Conservation (phyloP, 805 yeast genomes). For the Schizosaccharomyces cryophilus region DNA sequence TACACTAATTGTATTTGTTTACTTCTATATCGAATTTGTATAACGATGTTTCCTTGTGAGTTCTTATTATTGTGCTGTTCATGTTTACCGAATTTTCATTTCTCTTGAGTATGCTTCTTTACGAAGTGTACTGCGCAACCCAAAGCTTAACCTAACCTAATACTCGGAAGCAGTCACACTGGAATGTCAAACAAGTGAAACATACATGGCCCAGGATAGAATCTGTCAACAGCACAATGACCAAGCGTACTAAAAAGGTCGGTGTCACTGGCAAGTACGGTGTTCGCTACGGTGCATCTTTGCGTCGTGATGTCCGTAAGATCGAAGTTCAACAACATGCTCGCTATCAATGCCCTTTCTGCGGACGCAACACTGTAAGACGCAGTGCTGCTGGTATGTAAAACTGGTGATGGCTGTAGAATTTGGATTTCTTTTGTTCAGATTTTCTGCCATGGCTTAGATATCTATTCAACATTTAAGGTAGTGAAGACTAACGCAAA, state of each 20-base stretch:
- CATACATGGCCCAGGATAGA: neutral
- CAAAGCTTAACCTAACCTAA: neutral
- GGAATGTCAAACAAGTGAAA: neutral
- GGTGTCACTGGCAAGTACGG: conserved; percentile 99
- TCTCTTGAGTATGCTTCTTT: too few relatives aligned
- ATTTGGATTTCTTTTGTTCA: too few relatives aligned
- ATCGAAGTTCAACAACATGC: conserved; percentile 97
- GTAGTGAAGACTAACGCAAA: neutral
- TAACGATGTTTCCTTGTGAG: too few relatives aligned
- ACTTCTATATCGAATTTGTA: too few relatives aligned
- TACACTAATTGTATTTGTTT: too few relatives aligned
- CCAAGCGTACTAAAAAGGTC: conserved; percentile 99
- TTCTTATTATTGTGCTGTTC: too few relatives aligned
- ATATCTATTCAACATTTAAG: too few relatives aligned
- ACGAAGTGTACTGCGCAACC: neutral
- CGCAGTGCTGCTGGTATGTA: conserved; percentile 72
- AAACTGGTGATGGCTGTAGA: neutral
- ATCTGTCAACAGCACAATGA: conserved; percentile 18
- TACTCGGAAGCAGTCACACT: neutral
- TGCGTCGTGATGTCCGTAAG: conserved; percentile 98
- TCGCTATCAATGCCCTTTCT: conserved; percentile 96
- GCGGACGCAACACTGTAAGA: conserved; percentile 96
- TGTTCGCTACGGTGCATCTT: conserved; percentile 99
- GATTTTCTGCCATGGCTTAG: too few relatives aligned
- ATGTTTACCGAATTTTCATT: too few relatives aligned